Percentiles rank a stretch among this genome's conserved stretches.
These are phyloP conservation scores for Nematocida sp. DNA, from an alignment of 371 early-diverging fungal species.

Conservation along the genomic window DNA sequence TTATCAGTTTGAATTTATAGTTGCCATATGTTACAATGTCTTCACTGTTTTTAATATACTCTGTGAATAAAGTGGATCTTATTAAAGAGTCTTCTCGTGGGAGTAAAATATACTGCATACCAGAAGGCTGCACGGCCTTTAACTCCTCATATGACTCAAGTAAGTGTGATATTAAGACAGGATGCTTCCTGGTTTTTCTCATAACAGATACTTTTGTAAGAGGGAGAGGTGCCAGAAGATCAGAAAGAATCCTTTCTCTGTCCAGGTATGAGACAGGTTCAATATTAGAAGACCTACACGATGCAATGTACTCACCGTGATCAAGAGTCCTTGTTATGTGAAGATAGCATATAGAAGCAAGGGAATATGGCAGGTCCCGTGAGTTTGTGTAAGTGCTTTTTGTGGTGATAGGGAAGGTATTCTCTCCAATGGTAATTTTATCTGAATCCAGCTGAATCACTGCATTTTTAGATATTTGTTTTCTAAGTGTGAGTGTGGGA, in stretches of 20 bases:
- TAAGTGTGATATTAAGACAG: background rate
- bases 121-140: background rate
- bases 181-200: background rate
- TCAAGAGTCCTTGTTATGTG: conserved; percentile 21
- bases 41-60: background rate
- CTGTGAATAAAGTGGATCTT: background rate
- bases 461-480: conserved; percentile 12
- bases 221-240: conserved; percentile 26
- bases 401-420: background rate
- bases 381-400: conserved; percentile 41
- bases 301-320: conserved; percentile 45
- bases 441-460: background rate
- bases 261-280: conserved; percentile 51
- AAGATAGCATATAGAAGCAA: conserved; percentile 38
- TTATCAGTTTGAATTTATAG: conserved; percentile 4
- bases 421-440: background rate
- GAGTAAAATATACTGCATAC: conserved; percentile 41
- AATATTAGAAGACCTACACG: conserved; percentile 13
- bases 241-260: conserved; percentile 50
- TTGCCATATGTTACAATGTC: conserved; percentile 1
- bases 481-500: conserved; percentile 20
- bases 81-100: background rate
- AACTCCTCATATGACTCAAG: conserved; percentile 4
- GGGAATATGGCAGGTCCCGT: conserved; percentile 22
- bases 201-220: background rate